Conservation (phyloP, 345 rosid genomes). For the Nasturtium officinale region DNA sequence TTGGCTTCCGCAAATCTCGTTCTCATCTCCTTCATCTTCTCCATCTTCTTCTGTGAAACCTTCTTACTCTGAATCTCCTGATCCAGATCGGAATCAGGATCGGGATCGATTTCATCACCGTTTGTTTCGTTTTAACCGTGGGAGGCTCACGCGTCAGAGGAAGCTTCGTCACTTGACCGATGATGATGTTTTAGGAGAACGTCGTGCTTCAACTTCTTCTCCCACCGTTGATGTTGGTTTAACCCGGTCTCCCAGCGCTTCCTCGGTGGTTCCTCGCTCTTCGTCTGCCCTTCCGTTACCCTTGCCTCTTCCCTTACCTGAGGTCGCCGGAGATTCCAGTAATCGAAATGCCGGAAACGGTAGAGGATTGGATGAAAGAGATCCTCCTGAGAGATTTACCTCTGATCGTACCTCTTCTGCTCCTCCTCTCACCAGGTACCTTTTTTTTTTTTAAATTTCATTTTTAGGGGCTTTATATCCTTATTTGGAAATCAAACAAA, state of each 20-base stretch:
- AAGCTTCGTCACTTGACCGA: conserved; percentile 64
- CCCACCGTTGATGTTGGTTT: conserved; percentile 23
- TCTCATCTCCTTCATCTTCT: conserved; percentile 54
- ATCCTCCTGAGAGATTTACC: conserved; percentile 18
- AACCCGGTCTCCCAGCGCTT: conserved; percentile 43
- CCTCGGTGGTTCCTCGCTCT: conserved; percentile 33
- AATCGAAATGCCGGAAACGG: conserved; percentile 42
- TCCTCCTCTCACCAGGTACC: conserved; percentile 53
- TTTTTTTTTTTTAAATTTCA: background rate
- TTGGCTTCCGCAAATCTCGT: conserved; percentile 68
- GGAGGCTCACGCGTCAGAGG: conserved; percentile 58
- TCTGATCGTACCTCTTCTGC: conserved; percentile 46
- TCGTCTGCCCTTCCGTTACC: conserved; percentile 64
- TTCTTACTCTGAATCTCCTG: conserved; percentile 37
- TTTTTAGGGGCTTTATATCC: conserved; percentile 12
- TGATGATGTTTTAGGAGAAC: conserved; percentile 44
- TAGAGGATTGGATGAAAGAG: conserved; percentile 47
- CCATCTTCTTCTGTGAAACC: conserved; percentile 33
- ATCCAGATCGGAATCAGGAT: conserved; percentile 23
- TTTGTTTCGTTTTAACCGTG: conserved; percentile 40
- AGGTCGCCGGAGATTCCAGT: conserved; percentile 47
- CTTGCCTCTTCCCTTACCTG: conserved; percentile 58
- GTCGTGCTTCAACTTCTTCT: conserved; percentile 29
- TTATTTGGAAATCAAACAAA: background rate
- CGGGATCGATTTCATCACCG: conserved; percentile 34